A percentile compares a stretch with the other conserved stretches of the same genome.
Conservation (phyloP, 1,284 basidiomycete species). For the Phellinidium pouzarii region DNA sequence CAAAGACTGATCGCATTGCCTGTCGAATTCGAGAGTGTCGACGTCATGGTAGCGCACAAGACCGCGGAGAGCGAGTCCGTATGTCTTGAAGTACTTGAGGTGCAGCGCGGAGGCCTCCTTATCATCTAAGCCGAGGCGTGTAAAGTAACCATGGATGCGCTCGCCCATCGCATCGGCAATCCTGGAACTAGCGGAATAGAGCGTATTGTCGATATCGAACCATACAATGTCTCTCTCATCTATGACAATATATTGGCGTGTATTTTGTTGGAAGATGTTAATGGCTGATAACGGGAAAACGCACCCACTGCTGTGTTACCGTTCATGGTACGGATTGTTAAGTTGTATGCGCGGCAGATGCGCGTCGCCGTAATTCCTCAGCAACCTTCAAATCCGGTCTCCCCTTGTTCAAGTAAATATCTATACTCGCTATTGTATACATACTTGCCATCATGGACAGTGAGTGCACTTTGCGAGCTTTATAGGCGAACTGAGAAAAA, state of each 20-base stretch:
- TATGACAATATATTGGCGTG: too few species aligned
- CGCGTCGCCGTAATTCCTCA: too few species aligned
- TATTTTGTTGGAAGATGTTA: neutral
- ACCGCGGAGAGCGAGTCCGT: conserved; percentile 82
- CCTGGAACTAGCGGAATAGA: conserved; percentile 69
- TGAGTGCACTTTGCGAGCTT: too few species aligned
- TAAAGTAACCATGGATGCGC: conserved; percentile 79
- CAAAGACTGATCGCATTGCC: conserved; percentile 50
- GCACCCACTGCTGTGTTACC: neutral
- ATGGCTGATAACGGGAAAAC: neutral
- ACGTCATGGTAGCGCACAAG: conserved; percentile 74
- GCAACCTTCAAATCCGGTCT: too few species aligned
- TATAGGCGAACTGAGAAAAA: neutral
- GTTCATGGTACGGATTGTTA: too few species aligned
- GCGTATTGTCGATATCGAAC: conserved; percentile 86
- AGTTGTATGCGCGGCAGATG: too few species aligned
- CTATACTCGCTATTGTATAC: too few species aligned
- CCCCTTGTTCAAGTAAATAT: too few species aligned
- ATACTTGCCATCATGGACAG: too few species aligned
- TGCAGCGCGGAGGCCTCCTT: conserved; percentile 72
- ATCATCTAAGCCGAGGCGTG: conserved; percentile 57
- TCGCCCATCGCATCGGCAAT: conserved; percentile 79
- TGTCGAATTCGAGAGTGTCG: conserved; percentile 87
- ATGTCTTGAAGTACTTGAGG: conserved; percentile 68
- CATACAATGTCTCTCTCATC: conserved; percentile 62